Conservation (phyloP, 768 basidiomycete species). For the Pleurotus cornucopiae region DNA sequence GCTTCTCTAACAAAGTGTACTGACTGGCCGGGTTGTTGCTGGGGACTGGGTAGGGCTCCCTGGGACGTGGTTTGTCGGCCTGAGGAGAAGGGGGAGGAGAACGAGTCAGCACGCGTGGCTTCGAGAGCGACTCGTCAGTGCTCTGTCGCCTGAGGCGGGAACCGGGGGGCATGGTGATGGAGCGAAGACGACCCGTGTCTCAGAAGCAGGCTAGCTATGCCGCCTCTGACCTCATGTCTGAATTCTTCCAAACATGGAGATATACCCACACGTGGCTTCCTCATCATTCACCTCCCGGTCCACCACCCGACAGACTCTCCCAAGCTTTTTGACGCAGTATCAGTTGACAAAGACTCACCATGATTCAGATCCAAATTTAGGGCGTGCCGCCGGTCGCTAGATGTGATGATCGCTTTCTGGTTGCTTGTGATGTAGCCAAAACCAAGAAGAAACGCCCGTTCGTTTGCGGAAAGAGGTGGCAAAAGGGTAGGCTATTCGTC, state of each 20-base stretch:
- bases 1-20: slow-evolving; percentile 89
- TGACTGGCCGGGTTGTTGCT: slow-evolving; percentile 83
- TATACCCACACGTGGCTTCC: slow-evolving; percentile 13
- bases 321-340: not conserved
- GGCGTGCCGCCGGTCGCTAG: not conserved
- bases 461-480: no score
- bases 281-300: not conserved
- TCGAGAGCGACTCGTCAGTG: slow-evolving; percentile 32
- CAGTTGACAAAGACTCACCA: not conserved
- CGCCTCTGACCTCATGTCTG: slow-evolving; percentile 18
- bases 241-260: slow-evolving; percentile 10
- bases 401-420: not conserved
- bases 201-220: slow-evolving; percentile 9
- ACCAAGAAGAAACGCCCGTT: no score
- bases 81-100: slow-evolving; percentile 51
- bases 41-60: slow-evolving; percentile 67
- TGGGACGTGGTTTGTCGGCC: slow-evolving; percentile 29
- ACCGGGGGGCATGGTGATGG: slow-evolving; percentile 39
- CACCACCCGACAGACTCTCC: not conserved
- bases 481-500: not conserved
- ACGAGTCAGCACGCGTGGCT: slow-evolving; percentile 36
- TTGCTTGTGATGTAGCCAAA: no score
- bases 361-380: not conserved
- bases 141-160: slow-evolving; percentile 42
- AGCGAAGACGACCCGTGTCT: slow-evolving; percentile 12